A percentile compares a stretch with the other conserved stretches of the same genome.
Conservation (phyloP, 495 filamentous ascomycete genomes). For the Opeltia flavorubescens region DNA sequence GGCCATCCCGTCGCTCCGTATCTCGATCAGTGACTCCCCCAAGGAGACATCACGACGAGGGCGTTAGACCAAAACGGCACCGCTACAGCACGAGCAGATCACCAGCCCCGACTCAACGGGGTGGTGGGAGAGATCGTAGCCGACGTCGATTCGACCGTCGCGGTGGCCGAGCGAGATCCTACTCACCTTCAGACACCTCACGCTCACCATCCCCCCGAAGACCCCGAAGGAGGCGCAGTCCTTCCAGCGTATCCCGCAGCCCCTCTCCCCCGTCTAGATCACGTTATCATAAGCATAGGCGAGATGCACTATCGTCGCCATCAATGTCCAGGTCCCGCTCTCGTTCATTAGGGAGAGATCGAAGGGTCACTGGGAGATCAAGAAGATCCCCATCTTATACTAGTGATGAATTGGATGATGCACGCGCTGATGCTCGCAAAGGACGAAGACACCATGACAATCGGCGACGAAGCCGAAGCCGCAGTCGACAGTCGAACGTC, state of each 20-base stretch:
- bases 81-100: slow-evolving; percentile 26
- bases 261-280: slow-evolving; percentile 21
- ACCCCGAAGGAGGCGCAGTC: slow-evolving; percentile 27
- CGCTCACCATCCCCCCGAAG: slow-evolving; percentile 52
- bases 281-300: slow-evolving; percentile 4
- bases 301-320: slow-evolving; percentile 8
- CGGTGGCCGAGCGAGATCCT: slow-evolving; percentile 38
- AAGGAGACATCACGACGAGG: slow-evolving; percentile 22
- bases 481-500: slow-evolving; percentile 28
- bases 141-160: slow-evolving; percentile 31
- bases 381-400: slow-evolving; percentile 30
- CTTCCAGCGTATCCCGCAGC: slow-evolving; percentile 34
- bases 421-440: slow-evolving; percentile 38
- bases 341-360: slow-evolving; percentile 24
- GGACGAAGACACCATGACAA: slow-evolving; percentile 24
- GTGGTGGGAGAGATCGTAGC: slow-evolving; percentile 21
- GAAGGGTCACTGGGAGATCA: slow-evolving; percentile 19
- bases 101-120: slow-evolving; percentile 24
- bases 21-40: slow-evolving; percentile 28
- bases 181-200: slow-evolving; percentile 33
- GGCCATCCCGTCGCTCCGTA: slow-evolving; percentile 24
- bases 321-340: slow-evolving; percentile 30
- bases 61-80: slow-evolving; percentile 19
- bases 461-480: slow-evolving; percentile 30
- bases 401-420: slow-evolving; percentile 26